Evolutionary conservation across 83 land plant species (phyloP).

Genomic region (Thuja plicata): DNA sequence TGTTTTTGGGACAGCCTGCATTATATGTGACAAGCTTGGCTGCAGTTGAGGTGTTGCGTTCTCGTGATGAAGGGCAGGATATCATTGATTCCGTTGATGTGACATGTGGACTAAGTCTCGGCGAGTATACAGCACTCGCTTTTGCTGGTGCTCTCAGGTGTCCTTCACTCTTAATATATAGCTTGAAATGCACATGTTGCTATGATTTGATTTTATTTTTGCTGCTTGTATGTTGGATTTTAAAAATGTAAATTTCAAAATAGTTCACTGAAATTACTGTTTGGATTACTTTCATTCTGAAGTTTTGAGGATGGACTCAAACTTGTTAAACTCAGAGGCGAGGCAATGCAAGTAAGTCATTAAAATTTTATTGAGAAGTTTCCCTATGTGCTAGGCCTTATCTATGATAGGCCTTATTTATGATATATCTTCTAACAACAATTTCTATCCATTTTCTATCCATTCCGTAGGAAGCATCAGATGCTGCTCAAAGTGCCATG

Average conservation of each 20-base stretch:
- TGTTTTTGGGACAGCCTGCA: slow-evolving; percentile 75
- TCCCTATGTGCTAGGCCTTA: background rate
- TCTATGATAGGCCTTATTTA: background rate
- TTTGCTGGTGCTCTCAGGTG: slow-evolving; percentile 99
- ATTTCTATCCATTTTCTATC: background rate
- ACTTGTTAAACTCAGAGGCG: slow-evolving; percentile 95
- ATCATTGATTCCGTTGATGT: slow-evolving; percentile 96
- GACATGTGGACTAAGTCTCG: slow-evolving; percentile 94
- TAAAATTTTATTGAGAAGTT: background rate
- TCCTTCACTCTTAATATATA: background rate
- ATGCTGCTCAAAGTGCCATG: slow-evolving; percentile 94
- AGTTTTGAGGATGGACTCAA: slow-evolving; percentile 98
- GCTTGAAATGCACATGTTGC: background rate
- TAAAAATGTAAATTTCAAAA: background rate
- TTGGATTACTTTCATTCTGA: slow-evolving; percentile 10
- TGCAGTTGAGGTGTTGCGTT: slow-evolving; percentile 89
- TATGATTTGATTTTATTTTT: background rate
- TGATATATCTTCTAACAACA: background rate
- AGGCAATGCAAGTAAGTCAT: slow-evolving; percentile 92
- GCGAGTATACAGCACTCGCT: slow-evolving; percentile 98
- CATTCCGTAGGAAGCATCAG: slow-evolving; percentile 79
- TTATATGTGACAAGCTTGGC: slow-evolving; percentile 97
- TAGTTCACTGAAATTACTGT: background rate
- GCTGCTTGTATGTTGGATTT: background rate
- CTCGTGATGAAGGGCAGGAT: slow-evolving; percentile 89